Conservation (phyloP, 129 eudicot species). For the Apium graveolens region DNA sequence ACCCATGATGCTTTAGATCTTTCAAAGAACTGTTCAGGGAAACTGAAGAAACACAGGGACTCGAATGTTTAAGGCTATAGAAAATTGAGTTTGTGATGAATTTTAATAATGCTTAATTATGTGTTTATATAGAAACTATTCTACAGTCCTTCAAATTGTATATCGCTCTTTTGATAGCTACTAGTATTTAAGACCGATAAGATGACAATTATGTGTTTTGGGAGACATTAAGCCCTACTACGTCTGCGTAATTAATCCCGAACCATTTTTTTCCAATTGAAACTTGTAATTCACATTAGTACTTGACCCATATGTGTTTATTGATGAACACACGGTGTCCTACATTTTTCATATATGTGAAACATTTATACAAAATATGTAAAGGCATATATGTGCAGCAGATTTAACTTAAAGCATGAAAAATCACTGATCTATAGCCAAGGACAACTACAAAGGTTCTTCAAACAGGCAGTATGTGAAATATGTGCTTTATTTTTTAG, state of each 20-base stretch:
- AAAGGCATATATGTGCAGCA: no score
- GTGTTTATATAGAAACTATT: background rate
- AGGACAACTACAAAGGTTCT: no score
- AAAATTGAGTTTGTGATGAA: background rate
- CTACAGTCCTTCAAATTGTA: background rate
- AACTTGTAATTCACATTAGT: no score
- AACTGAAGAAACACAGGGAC: background rate
- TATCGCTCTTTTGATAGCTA: background rate
- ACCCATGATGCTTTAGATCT: background rate
- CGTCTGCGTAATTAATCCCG: background rate
- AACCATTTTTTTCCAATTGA: background rate
- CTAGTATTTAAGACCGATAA: background rate
- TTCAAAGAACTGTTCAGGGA: background rate
- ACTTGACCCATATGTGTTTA: background rate
- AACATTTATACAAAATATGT: no score
- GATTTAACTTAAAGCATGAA: no score
- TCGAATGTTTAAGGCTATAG: background rate
- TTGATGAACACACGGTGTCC: background rate
- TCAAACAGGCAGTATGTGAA: no score
- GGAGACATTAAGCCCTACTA: background rate
- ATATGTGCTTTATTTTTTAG: no score
- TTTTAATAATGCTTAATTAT: background rate
- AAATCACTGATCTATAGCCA: no score
- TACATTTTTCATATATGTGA: no score
- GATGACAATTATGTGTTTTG: background rate